Evolutionary conservation across 306 rosid species (phyloP).

Genomic region (Comarum palustre): DNA sequence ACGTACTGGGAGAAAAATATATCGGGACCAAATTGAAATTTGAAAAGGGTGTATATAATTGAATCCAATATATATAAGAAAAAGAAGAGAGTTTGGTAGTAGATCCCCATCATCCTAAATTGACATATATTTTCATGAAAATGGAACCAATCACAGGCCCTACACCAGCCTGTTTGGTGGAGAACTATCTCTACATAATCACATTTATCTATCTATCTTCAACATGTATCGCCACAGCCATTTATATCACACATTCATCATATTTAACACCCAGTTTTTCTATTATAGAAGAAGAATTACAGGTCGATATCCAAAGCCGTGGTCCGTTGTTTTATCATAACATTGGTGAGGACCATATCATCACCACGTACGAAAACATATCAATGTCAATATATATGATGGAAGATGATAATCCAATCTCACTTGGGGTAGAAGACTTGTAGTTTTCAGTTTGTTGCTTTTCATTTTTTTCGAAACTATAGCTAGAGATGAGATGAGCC

Average conservation of each 20-base stretch:
- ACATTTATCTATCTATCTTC: background rate
- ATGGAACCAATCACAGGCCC: slow-evolving; percentile 46
- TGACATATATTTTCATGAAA: slow-evolving; percentile 29
- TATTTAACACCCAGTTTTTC: background rate
- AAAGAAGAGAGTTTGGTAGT: slow-evolving; percentile 21
- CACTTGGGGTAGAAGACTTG: background rate
- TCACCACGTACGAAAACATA: background rate
- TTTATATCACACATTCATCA: background rate
- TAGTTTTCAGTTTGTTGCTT: slow-evolving; percentile 16
- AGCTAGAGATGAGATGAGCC: background rate
- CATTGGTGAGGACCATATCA: background rate
- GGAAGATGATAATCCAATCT: background rate
- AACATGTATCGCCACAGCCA: background rate
- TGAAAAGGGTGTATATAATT: background rate
- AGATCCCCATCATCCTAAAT: slow-evolving; percentile 32
- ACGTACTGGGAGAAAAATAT: background rate
- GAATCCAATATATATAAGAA: background rate
- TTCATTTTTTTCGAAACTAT: background rate
- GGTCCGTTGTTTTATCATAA: background rate
- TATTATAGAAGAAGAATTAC: background rate
- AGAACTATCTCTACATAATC: slow-evolving; percentile 21
- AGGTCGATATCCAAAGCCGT: slow-evolving; percentile 1
- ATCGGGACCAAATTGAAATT: background rate
- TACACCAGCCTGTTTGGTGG: slow-evolving; percentile 50
- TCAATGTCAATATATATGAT: background rate